These are phyloP conservation scores for Gymnopilus dilepis DNA, from an alignment of 768 basidiomycete species.

Conservation along the genomic window DNA sequence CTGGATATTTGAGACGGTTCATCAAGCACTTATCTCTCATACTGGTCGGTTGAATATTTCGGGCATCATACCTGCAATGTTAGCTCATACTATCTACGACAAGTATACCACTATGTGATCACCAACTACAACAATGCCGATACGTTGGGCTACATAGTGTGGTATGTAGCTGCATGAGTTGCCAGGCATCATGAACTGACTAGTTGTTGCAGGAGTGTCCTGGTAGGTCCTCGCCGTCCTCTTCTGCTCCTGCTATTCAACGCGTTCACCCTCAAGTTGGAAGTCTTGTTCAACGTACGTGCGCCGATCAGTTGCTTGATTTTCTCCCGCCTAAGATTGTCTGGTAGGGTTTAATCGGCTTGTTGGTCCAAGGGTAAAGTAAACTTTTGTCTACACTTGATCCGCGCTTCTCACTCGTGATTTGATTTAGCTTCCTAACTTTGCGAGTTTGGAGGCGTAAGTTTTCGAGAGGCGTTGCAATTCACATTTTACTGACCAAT, in stretches of 20 bases:
- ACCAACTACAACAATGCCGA: slow-evolving; percentile 53
- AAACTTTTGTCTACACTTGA: neutral
- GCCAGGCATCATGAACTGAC: neutral
- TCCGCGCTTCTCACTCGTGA: neutral
- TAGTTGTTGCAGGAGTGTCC: slow-evolving; percentile 48
- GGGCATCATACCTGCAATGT: too few species aligned
- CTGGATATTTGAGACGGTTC: slow-evolving; percentile 55
- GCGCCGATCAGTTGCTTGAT: neutral
- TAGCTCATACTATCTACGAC: too few species aligned
- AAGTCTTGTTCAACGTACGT: slow-evolving; percentile 61
- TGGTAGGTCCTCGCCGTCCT: slow-evolving; percentile 38
- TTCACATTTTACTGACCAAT: neutral
- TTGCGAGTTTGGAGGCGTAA: slow-evolving; percentile 50
- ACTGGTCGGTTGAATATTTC: slow-evolving; percentile 39
- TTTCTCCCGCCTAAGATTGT: slow-evolving; percentile 1
- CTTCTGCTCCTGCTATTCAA: neutral
- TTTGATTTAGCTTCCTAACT: slow-evolving; percentile 42
- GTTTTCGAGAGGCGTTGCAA: slow-evolving; percentile 17
- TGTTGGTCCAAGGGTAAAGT: slow-evolving; percentile 58
- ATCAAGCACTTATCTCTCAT: slow-evolving; percentile 61
- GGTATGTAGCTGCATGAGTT: slow-evolving; percentile 38
- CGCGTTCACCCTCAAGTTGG: slow-evolving; percentile 43
- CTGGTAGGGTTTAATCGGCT: slow-evolving; percentile 53
- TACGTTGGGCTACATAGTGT: slow-evolving; percentile 46
- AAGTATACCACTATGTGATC: too few species aligned